Evolutionary conservation across 2,329 filamentous ascomycete genomes (phyloP), one percentile per base, ranked within the genome.

Genomic region (Claviceps africana): DNA sequence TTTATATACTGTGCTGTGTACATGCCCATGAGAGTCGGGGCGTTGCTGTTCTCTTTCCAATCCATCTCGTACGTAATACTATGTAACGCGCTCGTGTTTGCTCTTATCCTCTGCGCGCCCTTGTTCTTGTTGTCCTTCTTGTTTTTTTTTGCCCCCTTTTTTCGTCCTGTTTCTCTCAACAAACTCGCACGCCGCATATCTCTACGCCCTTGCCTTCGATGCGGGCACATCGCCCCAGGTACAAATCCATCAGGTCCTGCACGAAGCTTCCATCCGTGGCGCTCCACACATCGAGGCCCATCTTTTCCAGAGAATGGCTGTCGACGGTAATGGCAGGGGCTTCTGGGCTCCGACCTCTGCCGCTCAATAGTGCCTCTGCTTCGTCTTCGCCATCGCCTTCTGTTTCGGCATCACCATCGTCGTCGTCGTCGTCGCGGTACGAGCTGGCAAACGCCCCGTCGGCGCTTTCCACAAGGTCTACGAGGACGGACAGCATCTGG

Each of bases 211-310:
- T 82, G 37, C 80, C 79, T 63, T 86, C 78, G 21, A 88, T 77
- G 57, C 74, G 73, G 10, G 81, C 81, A 47, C 72, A 66, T 17
- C 82, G 71, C 31, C 72, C 79, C 67, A 88, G 89, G 68, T 87
- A 91, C 56, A 78, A 67, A 56, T 66, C 72, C 45, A 79, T 70
- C 49, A 86, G 70, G 51, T 82, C 81, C 56, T 70, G 70, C 17
- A 88, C 76, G 61, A 90, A 91, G 2, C 71, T 71, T n/a, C 77
- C 78, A 62, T 91, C 87, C 17, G 72, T 72, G 33, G 76, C 72
- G 62, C 84, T 89, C 86, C 86, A 93, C 1, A 82, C 74, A 59
- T 93, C 87, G 21, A 93, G 73, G 0, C 87, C 87, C 81, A 91
- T 85, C 46, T 75, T 72, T 54, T 79, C 76, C 48, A 91, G 64